Evolutionary conservation across 768 basidiomycete species (phyloP).

Genomic region (Tricholomella constricta): DNA sequence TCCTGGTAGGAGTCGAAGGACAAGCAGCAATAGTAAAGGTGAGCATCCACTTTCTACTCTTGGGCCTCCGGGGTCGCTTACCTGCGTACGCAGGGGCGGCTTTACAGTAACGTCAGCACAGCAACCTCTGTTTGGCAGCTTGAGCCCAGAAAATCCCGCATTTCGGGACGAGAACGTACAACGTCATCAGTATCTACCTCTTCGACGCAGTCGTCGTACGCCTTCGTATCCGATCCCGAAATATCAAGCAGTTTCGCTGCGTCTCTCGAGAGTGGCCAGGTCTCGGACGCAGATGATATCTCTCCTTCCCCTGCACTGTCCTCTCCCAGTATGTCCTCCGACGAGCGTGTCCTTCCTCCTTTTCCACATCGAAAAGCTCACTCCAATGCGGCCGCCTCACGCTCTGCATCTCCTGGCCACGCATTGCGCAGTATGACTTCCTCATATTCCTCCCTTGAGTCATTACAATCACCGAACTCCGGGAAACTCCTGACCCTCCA

Average conservation of each 20-base stretch:
- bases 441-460: slow-evolving; percentile 81
- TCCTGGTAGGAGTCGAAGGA: slow-evolving; percentile 74
- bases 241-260: slow-evolving; percentile 85
- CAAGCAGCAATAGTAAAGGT: slow-evolving; percentile 77
- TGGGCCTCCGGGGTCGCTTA: neutral
- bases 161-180: slow-evolving; percentile 68
- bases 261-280: slow-evolving; percentile 72
- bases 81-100: slow-evolving; percentile 53
- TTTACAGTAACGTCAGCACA: slow-evolving; percentile 71
- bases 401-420: slow-evolving; percentile 59
- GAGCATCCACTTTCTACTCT: slow-evolving; percentile 16
- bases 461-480: slow-evolving; percentile 55
- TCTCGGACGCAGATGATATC: slow-evolving; percentile 72
- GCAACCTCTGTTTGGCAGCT: slow-evolving; percentile 77
- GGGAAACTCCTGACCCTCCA: slow-evolving; percentile 78
- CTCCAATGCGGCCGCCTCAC: slow-evolving; percentile 42
- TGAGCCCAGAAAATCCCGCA: slow-evolving; percentile 60
- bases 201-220: slow-evolving; percentile 80
- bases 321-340: slow-evolving; percentile 62
- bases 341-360: slow-evolving; percentile 42
- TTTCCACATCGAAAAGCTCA: slow-evolving; percentile 29
- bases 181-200: slow-evolving; percentile 74
- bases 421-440: slow-evolving; percentile 60
- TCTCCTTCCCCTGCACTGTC: slow-evolving; percentile 59
- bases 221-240: slow-evolving; percentile 81